phyloP scores from a whole-genome alignment of 2,329 filamentous ascomycete genomes.

The Paraconiothyrium sp. region DNA sequence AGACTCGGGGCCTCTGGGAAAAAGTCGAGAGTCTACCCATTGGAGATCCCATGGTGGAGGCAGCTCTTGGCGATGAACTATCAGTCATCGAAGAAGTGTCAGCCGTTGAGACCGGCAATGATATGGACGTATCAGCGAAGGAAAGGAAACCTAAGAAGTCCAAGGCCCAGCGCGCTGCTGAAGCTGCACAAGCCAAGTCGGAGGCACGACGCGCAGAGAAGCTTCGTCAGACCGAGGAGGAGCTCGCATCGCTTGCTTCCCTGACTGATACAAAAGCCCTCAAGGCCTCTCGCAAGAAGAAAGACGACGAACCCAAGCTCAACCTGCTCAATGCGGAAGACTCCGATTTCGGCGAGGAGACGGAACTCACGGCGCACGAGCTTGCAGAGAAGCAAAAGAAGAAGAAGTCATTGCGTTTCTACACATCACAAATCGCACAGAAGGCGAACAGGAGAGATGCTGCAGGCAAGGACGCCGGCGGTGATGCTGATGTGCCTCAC shows the following conservation, averaged over 20 bases:
- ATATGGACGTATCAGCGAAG: constrained; percentile 35
- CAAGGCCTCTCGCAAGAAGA: constrained; percentile 58
- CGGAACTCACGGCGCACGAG: constrained; percentile 77
- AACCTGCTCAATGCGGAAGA: constrained; percentile 65
- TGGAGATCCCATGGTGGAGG: constrained; percentile 54
- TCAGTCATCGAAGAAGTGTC: constrained; percentile 46
- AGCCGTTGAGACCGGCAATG: constrained; percentile 41
- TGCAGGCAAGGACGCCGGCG: constrained; percentile 77
- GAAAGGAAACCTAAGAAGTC: constrained; percentile 54
- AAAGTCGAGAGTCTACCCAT: constrained; percentile 73
- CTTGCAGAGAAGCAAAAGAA: constrained; percentile 87
- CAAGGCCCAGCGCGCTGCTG: constrained; percentile 59
- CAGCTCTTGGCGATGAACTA: constrained; percentile 43
- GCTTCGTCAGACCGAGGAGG: constrained; percentile 70
- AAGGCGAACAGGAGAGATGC: constrained; percentile 86
- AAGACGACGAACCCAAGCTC: constrained; percentile 35
- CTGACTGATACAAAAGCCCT: constrained; percentile 62
- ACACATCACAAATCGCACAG: constrained; percentile 96
- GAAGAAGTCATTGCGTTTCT: constrained; percentile 95
- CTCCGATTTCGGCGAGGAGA: constrained; percentile 95
- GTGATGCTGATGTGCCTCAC: constrained; percentile 85
- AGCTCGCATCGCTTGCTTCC: constrained; percentile 75
- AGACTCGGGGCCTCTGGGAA: constrained; percentile 83
- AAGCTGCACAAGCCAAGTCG: constrained; percentile 64
- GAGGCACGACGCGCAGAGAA: constrained; percentile 64